Conservation (phyloP, 352 stramenopile species). For the Phytophthora colocasiae region DNA sequence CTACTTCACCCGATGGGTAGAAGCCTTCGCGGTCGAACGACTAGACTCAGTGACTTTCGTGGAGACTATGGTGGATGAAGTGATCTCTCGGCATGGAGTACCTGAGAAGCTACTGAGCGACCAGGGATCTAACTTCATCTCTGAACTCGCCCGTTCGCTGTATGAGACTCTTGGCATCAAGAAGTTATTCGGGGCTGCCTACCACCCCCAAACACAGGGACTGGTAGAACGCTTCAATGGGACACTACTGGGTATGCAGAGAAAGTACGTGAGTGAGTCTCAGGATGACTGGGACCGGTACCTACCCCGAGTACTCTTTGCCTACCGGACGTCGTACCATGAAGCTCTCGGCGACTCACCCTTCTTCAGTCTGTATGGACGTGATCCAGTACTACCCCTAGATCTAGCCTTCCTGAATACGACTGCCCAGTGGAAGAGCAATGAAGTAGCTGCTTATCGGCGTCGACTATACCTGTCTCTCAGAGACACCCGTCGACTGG, state of each 20-base stretch:
- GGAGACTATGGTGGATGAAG: too few relatives aligned
- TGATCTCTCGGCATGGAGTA: too few relatives aligned
- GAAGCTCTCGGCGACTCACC: not conserved
- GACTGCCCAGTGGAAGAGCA: not conserved
- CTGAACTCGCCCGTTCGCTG: not conserved
- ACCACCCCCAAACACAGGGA: conserved; percentile 10
- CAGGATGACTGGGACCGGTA: too few relatives aligned
- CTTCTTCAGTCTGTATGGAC: not conserved
- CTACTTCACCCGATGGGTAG: too few relatives aligned
- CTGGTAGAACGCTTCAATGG: not conserved
- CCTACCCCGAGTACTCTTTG: not conserved
- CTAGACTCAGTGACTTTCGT: too few relatives aligned
- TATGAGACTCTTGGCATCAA: conserved; percentile 16
- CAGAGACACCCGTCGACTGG: not conserved
- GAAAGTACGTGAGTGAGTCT: too few relatives aligned
- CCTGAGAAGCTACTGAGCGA: conserved; percentile 6
- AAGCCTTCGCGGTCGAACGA: too few relatives aligned
- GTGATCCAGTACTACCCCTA: not conserved
- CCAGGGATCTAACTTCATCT: conserved; percentile 8
- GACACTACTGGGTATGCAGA: too few relatives aligned
- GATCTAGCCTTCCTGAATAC: not conserved
- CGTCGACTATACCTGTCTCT: not conserved
- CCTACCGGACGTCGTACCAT: not conserved
- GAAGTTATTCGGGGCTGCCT: conserved; percentile 2
- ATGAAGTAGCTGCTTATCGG: not conserved